Evolutionary conservation across 805 yeast genomes (phyloP), one percentile per base, ranked within the genome.

Genomic region (Metschnikowia sp.): DNA sequence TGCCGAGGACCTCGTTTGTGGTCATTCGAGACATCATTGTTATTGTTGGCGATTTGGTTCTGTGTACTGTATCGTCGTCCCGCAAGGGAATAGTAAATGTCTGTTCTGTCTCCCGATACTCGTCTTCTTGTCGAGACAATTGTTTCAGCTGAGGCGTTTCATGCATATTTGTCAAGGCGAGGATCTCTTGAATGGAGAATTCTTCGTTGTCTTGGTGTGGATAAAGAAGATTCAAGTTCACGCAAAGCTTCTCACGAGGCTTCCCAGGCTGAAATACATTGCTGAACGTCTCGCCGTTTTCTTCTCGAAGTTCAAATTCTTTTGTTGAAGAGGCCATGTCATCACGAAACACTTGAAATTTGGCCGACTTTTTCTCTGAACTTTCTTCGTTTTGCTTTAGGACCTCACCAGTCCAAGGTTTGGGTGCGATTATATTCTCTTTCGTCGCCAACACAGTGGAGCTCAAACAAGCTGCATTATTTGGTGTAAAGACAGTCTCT

Each of bases 11-110:
- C 55, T 88, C 96, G 45, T 81, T 78, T 47, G 82, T 77, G 2
- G 96, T 92, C 57, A 82, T 81, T 42, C 82, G 81, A 0, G 96
- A 85, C 60, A 77, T 84, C 59, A 84, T 68, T 0, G 97, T 90
- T 53, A 86, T 76, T 0, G 96, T 89, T 0, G 95, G 96, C 0
- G 95, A 85, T 11, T 73, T 69, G 3, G 81, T 77, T 30, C 62
- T 58, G 28, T 50, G 50, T 1, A 53, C 36, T 2, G 57, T 43
- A 33, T 56, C 58, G 28, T 58, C 66, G 55, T 74, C 78, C 45
- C 74, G 71, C 38, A 78, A 58, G 0, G 82, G 83, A 32, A 77
- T 60, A 4, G 72, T 69, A 35, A 75, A 65, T 8, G 77, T 71
- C 46, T 59, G 60, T 48, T 42, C 44, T 51, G 58, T 44, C 48